Percentiles rank a stretch among this genome's conserved stretches.
Conservation (phyloP, 1,139 yeast genomes). For the Candida sp. region DNA sequence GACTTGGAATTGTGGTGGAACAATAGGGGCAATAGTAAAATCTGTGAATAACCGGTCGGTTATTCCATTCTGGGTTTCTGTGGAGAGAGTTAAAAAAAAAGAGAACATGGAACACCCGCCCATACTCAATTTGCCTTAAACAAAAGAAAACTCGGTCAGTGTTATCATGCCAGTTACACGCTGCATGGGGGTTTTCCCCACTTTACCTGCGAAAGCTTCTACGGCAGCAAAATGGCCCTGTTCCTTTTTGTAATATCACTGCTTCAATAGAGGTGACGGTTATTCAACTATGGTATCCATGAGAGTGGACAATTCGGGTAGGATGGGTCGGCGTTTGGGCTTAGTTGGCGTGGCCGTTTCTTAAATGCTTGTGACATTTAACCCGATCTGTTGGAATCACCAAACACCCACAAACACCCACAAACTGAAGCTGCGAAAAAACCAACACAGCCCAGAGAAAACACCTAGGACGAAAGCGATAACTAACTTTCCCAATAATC, state of each 20-base stretch:
- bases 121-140: not conserved
- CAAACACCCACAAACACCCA: not conserved
- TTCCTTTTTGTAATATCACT: too few species aligned
- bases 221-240: too few species aligned
- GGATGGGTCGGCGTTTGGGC: too few species aligned
- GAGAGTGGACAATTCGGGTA: too few species aligned
- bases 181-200: not conserved
- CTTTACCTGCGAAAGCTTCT: not conserved
- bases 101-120: not conserved
- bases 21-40: not conserved
- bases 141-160: not conserved
- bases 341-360: not conserved
- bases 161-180: too few species aligned
- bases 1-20: not conserved
- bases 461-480: too few species aligned
- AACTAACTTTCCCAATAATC: not conserved
- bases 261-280: too few species aligned
- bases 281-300: too few species aligned
- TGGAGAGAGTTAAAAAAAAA: not conserved
- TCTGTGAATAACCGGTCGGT: conserved; percentile 1
- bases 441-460: not conserved
- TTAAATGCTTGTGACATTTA: conserved; percentile 5
- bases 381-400: not conserved
- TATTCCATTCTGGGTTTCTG: not conserved
- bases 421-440: not conserved